A percentile compares a stretch with the other conserved stretches of the same genome.
Evolutionary conservation across 305 asterid genomes (phyloP).

Genomic region (Rubia tinctorum): DNA sequence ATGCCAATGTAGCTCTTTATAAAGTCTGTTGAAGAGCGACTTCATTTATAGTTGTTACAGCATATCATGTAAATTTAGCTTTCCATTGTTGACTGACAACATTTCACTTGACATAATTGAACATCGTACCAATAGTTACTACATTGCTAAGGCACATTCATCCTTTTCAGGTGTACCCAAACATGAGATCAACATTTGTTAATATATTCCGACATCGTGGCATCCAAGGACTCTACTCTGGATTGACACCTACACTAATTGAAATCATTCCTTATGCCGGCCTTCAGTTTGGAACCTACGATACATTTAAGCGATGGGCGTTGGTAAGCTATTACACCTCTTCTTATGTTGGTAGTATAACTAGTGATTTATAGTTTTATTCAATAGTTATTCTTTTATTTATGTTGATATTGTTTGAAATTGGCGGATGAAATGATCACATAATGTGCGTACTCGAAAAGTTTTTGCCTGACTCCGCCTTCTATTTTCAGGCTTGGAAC

Average conservation of each 20-base stretch:
- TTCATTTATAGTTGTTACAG: background rate
- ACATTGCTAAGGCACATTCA: conserved; percentile 20
- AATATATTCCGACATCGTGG: conserved; percentile 61
- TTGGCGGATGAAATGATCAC: background rate
- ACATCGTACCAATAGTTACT: conserved; percentile 4
- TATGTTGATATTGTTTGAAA: background rate
- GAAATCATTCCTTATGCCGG: conserved; percentile 94
- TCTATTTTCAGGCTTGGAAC: conserved; percentile 65
- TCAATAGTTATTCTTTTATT: background rate
- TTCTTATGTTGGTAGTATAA: background rate
- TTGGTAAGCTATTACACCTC: conserved; percentile 37
- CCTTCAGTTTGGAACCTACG: conserved; percentile 88
- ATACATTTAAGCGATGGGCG: conserved; percentile 89
- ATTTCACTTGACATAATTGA: too few relatives aligned
- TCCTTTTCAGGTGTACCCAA: conserved; percentile 72
- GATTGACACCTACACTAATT: conserved; percentile 77
- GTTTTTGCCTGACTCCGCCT: background rate
- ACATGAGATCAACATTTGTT: conserved; percentile 73
- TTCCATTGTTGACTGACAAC: too few relatives aligned
- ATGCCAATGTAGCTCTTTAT: too few relatives aligned
- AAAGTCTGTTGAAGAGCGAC: too few relatives aligned
- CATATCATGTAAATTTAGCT: too few relatives aligned
- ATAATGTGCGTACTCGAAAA: background rate
- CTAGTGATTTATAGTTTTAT: background rate
- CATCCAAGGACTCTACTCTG: conserved; percentile 76